phyloP scores from a whole-genome alignment of 1,284 basidiomycete genomes.

The Ganoderma boninense region DNA sequence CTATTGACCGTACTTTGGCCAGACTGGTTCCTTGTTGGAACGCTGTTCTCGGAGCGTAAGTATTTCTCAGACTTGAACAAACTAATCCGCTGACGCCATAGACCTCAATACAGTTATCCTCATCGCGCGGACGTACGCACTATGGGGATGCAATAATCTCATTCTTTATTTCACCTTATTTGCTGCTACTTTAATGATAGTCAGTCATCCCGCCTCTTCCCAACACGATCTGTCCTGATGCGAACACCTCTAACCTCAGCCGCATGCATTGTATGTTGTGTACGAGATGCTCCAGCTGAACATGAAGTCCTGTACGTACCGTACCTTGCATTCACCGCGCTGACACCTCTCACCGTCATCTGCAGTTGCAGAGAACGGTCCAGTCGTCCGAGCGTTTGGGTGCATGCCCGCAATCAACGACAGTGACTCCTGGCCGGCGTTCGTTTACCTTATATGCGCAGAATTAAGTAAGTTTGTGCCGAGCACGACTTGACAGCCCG shows the following conservation, averaged over 20 bases:
- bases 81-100: background rate
- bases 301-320: background rate
- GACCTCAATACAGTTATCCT: background rate
- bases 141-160: slow-evolving; percentile 2
- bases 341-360: background rate
- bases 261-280: background rate
- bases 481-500: too few species aligned
- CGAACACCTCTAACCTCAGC: background rate
- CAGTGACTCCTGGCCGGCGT: slow-evolving; percentile 1
- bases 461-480: background rate
- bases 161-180: background rate
- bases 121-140: background rate
- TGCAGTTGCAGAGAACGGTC: background rate
- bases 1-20: too few species aligned
- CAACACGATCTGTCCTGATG: background rate
- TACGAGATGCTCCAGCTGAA: slow-evolving; percentile 1
- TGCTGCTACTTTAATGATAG: background rate
- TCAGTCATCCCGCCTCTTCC: background rate
- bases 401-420: slow-evolving; percentile 6
- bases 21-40: slow-evolving; percentile 7
- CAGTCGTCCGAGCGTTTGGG: background rate
- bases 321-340: background rate
- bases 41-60: background rate
- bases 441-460: background rate
- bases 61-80: too few species aligned